phyloP scores from a whole-genome alignment of 345 rosid genomes.

The thale cress (Arabidopsis thaliana) region DNA sequence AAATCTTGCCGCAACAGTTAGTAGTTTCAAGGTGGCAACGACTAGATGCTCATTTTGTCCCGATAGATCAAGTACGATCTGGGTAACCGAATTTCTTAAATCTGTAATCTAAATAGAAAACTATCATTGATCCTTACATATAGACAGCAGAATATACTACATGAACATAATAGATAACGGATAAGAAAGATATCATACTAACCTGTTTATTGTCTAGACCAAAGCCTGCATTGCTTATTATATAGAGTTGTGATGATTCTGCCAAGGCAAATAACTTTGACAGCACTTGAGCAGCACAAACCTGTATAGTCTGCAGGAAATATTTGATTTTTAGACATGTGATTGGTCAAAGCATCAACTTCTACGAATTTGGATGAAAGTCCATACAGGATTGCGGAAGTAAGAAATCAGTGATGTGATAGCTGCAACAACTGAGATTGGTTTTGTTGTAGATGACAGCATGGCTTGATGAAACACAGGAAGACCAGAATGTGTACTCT shows the following conservation, averaged over 20 bases:
- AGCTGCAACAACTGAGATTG: slow-evolving; percentile 76
- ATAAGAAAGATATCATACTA: slow-evolving; percentile 40
- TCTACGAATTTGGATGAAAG: slow-evolving; percentile 34
- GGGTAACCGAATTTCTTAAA: slow-evolving; percentile 53
- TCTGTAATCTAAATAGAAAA: slow-evolving; percentile 61
- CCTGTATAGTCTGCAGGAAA: slow-evolving; percentile 67
- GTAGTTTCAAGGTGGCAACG: slow-evolving; percentile 61
- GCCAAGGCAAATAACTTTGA: slow-evolving; percentile 61
- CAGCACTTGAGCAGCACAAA: slow-evolving; percentile 67
- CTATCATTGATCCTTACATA: slow-evolving; percentile 38
- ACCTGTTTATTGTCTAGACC: slow-evolving; percentile 82
- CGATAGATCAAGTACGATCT: slow-evolving; percentile 55
- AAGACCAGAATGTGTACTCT: slow-evolving; percentile 63
- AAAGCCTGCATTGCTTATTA: slow-evolving; percentile 59
- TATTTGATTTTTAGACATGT: slow-evolving; percentile 20
- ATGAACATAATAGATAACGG: slow-evolving; percentile 20
- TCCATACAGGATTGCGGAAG: slow-evolving; percentile 64
- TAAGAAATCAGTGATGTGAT: slow-evolving; percentile 78
- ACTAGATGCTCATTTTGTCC: slow-evolving; percentile 65
- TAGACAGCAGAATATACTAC: slow-evolving; percentile 29
- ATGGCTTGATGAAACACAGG: slow-evolving; percentile 75
- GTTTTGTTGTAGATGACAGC: slow-evolving; percentile 74
- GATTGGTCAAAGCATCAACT: slow-evolving; percentile 21
- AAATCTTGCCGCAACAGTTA: slow-evolving; percentile 71
- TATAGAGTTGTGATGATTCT: slow-evolving; percentile 58